Evolutionary conservation across 495 filamentous ascomycete genomes (phyloP).

Genomic region (Trichoderma virens): DNA sequence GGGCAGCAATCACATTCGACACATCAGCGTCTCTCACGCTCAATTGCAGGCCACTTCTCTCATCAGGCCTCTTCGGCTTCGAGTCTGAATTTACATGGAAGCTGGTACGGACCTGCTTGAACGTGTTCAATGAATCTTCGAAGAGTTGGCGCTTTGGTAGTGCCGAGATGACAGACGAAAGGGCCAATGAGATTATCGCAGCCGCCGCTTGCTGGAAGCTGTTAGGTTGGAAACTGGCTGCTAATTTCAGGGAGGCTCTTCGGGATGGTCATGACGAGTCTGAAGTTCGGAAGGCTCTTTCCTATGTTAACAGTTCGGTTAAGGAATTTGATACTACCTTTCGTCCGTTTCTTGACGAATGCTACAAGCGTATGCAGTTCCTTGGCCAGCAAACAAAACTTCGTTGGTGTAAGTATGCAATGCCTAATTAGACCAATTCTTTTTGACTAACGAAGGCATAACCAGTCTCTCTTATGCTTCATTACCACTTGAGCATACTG

Average conservation of each 20-base stretch:
- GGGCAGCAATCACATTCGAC: constrained; percentile 10
- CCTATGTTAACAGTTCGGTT: not conserved
- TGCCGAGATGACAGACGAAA: constrained; percentile 1
- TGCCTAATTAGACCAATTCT: not conserved
- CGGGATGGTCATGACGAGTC: constrained; percentile 6
- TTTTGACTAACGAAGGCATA: not conserved
- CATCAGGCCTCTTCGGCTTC: constrained; percentile 7
- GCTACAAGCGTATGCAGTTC: constrained; percentile 8
- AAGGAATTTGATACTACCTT: not conserved
- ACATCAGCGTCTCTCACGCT: constrained; percentile 8
- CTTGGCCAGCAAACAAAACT: constrained; percentile 2
- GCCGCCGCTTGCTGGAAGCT: constrained; percentile 5
- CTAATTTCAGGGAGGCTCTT: constrained; percentile 8
- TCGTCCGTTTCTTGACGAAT: not conserved
- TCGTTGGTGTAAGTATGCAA: not conserved
- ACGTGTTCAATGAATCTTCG: not conserved
- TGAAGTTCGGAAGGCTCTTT: not conserved
- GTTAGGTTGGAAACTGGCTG: constrained; percentile 2
- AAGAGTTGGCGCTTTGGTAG: not conserved
- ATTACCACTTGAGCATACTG: constrained; percentile 5
- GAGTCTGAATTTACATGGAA: constrained; percentile 3
- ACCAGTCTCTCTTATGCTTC: constrained; percentile 5
- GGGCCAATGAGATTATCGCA: not conserved
- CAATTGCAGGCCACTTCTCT: constrained; percentile 3
- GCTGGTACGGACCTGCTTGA: not conserved